phyloP scores from a whole-genome alignment of 2,329 filamentous ascomycete species.

The Cladosporium cucumerinum region DNA sequence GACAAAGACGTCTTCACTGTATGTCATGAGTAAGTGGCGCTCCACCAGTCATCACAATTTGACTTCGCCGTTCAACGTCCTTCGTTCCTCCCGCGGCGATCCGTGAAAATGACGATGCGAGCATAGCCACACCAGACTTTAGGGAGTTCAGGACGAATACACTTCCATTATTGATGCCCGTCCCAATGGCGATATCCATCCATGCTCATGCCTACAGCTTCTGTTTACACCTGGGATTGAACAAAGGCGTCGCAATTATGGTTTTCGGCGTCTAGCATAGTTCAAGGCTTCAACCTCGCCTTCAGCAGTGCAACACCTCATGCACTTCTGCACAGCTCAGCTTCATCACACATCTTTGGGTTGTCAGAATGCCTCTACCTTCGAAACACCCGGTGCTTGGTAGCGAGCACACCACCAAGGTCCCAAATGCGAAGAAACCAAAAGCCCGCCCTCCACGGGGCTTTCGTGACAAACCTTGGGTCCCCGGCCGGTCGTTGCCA shows the following conservation, averaged over 20 bases:
- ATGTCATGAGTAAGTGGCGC: not conserved
- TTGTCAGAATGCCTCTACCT: conserved; percentile 11
- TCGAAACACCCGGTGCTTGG: conserved; percentile 10
- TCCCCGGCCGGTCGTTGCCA: conserved; percentile 46
- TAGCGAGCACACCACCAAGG: conserved; percentile 10
- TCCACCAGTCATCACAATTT: not conserved
- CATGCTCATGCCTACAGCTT: not conserved
- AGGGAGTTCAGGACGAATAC: not conserved
- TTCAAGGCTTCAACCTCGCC: not conserved
- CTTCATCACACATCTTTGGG: no score
- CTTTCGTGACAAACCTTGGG: conserved; percentile 47
- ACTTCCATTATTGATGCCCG: not conserved
- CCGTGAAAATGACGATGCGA: conserved; percentile 1
- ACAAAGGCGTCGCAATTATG: not conserved
- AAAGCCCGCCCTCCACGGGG: conserved; percentile 47
- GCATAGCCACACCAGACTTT: not conserved
- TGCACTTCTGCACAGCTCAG: no score
- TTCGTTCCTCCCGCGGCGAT: not conserved
- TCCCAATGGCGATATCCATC: not conserved
- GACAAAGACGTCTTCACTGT: not conserved
- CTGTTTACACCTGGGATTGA: not conserved
- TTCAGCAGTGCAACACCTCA: not conserved
- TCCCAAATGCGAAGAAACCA: conserved; percentile 44
- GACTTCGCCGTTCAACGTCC: not conserved
- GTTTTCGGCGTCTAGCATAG: not conserved